Conservation (phyloP, 1,284 basidiomycete genomes). For the Stygiomarasmius scandens region DNA sequence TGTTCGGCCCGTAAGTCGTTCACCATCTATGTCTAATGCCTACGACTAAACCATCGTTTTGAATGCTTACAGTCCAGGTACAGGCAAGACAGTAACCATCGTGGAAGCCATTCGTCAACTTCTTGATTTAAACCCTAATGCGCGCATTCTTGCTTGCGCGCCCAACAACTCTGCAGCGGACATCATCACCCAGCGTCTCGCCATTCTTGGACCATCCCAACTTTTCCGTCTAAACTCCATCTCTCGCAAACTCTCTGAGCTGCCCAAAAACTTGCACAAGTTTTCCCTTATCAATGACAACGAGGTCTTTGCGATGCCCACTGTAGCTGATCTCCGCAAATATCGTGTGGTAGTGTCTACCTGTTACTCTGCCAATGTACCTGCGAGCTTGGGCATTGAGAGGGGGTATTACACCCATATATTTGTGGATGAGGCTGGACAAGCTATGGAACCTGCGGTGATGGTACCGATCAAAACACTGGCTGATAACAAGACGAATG, state of each 20-base stretch:
- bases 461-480: constrained; percentile 56
- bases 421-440: constrained; percentile 67
- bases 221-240: constrained; percentile 53
- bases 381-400: constrained; percentile 46
- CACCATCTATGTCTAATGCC: background rate
- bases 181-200: constrained; percentile 48
- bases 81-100: constrained; percentile 70
- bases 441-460: constrained; percentile 59
- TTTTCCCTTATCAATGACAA: constrained; percentile 44
- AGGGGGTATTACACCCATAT: constrained; percentile 60
- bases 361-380: constrained; percentile 51
- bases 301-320: constrained; percentile 44
- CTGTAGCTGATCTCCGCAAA: constrained; percentile 34
- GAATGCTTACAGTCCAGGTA: constrained; percentile 45
- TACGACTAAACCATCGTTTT: background rate
- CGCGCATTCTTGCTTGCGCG: constrained; percentile 63
- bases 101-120: constrained; percentile 68
- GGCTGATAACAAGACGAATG: constrained; percentile 42
- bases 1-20: constrained; percentile 55
- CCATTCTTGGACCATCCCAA: constrained; percentile 29
- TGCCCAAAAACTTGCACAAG: constrained; percentile 31
- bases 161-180: constrained; percentile 67
- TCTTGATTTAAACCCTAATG: constrained; percentile 40
- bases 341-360: constrained; percentile 57
- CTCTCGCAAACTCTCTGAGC: constrained; percentile 35